Evolutionary conservation across 495 filamentous ascomycete genomes (phyloP).

Genomic region (Letharia columbiana): DNA sequence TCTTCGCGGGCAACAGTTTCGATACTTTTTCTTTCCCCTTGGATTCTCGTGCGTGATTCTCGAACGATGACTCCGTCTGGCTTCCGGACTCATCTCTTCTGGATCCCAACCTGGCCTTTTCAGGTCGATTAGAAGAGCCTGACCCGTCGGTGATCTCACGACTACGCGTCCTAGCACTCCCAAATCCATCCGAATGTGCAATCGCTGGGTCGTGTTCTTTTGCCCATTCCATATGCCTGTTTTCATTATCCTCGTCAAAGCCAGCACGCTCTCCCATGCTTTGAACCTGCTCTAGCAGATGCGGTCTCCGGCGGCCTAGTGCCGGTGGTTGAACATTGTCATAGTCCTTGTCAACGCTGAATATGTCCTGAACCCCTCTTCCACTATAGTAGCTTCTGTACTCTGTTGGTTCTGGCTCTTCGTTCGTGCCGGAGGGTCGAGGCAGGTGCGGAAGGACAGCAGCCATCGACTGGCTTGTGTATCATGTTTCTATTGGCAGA

Average conservation of each 20-base stretch:
- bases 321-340: background rate
- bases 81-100: background rate
- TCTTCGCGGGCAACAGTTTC: constrained; percentile 45
- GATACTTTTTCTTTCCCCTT: constrained; percentile 37
- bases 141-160: background rate
- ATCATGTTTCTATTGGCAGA: background rate
- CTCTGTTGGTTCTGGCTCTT: background rate
- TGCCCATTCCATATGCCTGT: background rate
- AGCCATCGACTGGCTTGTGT: background rate
- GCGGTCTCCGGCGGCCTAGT: background rate
- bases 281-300: background rate
- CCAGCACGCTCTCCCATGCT: background rate
- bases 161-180: background rate
- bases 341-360: background rate
- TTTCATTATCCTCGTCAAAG: background rate
- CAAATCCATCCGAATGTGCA: background rate
- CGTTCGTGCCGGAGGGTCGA: background rate
- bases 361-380: background rate
- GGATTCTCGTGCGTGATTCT: background rate
- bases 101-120: background rate
- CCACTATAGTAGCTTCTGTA: background rate
- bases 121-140: background rate
- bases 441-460: background rate
- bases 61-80: background rate
- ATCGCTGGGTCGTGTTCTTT: background rate